Evolutionary conservation across 2,329 filamentous ascomycete genomes (phyloP).

Genomic region (Scedosporium dehoogii): DNA sequence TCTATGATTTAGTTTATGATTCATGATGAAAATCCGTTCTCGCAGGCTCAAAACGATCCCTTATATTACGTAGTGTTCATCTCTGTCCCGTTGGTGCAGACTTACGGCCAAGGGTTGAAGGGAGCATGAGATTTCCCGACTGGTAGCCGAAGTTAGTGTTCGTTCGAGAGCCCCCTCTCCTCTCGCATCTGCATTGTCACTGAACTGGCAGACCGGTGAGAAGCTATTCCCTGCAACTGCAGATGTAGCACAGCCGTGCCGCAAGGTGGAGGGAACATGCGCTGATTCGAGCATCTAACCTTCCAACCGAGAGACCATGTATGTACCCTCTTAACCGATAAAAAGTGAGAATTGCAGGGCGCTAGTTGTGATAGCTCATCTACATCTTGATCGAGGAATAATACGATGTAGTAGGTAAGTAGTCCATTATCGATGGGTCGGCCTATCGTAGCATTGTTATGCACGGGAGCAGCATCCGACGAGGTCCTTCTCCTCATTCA

Average conservation of each 20-base stretch:
- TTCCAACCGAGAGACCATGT: neutral
- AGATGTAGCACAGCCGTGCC: neutral
- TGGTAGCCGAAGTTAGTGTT: no score
- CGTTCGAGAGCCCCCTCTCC: neutral
- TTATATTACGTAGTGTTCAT: no score
- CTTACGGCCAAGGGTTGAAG: no score
- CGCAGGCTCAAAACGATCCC: no score
- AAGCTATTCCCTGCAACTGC: neutral
- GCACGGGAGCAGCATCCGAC: neutral
- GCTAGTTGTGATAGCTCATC: neutral
- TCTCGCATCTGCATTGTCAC: neutral
- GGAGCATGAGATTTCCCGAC: no score
- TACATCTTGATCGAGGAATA: neutral
- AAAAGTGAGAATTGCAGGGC: neutral
- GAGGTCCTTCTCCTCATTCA: neutral
- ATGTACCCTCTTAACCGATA: neutral
- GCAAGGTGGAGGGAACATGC: neutral
- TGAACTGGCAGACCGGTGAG: constrained; percentile 1
- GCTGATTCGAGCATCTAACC: neutral
- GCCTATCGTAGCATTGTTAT: neutral
- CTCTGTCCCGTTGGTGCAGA: no score
- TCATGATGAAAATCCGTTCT: no score
- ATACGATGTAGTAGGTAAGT: neutral
- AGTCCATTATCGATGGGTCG: neutral
- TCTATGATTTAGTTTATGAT: no score